Percentiles rank a stretch among this genome's conserved stretches.
Conservation (phyloP, 306 rosid genomes). For the Cotoneaster glaucophyllus region DNA sequence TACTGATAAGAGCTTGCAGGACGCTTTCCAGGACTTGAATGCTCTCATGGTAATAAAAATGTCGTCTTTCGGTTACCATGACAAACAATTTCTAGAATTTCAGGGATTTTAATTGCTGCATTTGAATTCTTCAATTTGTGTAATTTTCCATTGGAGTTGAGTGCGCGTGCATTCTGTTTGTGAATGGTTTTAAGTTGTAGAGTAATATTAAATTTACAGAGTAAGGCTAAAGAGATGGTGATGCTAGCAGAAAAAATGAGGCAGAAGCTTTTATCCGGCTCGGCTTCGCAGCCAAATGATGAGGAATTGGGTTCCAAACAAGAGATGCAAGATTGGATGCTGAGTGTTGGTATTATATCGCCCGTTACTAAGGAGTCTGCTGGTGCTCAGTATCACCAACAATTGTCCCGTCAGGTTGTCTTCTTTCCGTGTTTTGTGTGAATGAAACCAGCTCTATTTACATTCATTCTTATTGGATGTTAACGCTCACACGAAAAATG, state of each 20-base stretch:
- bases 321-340: conserved; percentile 92
- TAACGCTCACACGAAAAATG: not conserved
- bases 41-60: conserved; percentile 95
- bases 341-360: conserved; percentile 89
- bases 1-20: conserved; percentile 91
- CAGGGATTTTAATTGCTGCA: not conserved
- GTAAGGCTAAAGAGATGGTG: conserved; percentile 99
- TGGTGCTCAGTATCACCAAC: conserved; percentile 92
- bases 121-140: not conserved
- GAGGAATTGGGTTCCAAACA: conserved; percentile 94
- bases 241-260: conserved; percentile 98
- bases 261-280: conserved; percentile 70
- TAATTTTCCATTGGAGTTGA: not conserved
- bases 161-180: not conserved
- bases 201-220: conserved; percentile 45
- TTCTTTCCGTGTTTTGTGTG: conserved; percentile 3
- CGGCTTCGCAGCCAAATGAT: conserved; percentile 59
- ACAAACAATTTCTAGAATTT: not conserved
- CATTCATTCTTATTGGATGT: not conserved
- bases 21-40: conserved; percentile 96
- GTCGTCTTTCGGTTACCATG: not conserved
- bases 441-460: not conserved
- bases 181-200: conserved; percentile 15
- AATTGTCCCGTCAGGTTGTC: conserved; percentile 86
- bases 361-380: conserved; percentile 99